phyloP scores from a whole-genome alignment of 2,329 filamentous ascomycete species.

The Ceratocystis destructans region DNA sequence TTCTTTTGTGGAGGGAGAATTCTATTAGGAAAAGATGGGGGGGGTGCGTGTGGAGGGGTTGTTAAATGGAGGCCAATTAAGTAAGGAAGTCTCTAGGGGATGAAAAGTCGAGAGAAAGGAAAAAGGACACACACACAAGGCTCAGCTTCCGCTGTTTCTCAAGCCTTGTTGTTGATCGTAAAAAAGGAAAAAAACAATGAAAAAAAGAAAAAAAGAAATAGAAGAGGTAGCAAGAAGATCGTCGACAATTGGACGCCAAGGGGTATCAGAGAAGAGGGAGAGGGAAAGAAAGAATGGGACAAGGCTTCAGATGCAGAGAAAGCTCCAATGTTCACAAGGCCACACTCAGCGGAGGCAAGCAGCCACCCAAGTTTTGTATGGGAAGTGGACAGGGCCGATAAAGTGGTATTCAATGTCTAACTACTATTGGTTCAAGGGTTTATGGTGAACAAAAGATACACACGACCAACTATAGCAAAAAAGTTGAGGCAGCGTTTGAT shows the following conservation, averaged over 20 bases:
- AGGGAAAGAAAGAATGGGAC: conserved; percentile 3
- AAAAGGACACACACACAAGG: conserved; percentile 7
- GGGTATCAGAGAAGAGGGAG: conserved; percentile 15
- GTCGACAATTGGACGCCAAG: conserved; percentile 10
- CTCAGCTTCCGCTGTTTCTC: conserved; percentile 12
- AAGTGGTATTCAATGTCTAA: conserved; percentile 5
- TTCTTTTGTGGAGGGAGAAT: conserved; percentile 3
- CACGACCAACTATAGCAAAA: neutral
- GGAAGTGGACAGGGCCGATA: conserved; percentile 8
- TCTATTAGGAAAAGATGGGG: conserved; percentile 7
- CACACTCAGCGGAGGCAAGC: neutral
- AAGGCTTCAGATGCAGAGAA: conserved; percentile 9
- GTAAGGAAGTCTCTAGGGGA: neutral
- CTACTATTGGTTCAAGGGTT: conserved; percentile 4
- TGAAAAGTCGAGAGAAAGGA: conserved; percentile 6
- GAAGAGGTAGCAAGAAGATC: conserved; percentile 2
- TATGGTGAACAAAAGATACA: neutral
- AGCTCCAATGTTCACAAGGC: conserved; percentile 8
- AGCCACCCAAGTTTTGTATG: conserved; percentile 17
- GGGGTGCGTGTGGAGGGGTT: conserved; percentile 4
- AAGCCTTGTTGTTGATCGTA: conserved; percentile 3
- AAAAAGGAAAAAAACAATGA: too few species aligned
- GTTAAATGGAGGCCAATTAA: conserved; percentile 7
- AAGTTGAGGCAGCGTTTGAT: conserved; percentile 13
- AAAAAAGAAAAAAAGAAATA: neutral